Evolutionary conservation across 257 asterid species (phyloP).

Genomic region (Paulownia fortunei): DNA sequence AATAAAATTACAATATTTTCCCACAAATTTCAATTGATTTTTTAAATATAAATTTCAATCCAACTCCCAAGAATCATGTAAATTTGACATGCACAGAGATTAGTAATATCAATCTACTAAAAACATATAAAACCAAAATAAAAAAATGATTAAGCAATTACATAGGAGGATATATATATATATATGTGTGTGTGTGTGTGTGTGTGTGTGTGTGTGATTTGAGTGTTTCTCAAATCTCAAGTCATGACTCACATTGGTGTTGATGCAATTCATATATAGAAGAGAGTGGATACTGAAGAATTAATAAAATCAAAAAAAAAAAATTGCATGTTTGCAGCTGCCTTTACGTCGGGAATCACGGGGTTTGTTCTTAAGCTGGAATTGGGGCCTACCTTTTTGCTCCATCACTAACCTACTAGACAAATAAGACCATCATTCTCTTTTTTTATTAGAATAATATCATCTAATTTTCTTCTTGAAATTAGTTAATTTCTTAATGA

Average conservation of each 20-base stretch:
- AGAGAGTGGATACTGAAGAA: slow-evolving; percentile 12
- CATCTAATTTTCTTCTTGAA: no score
- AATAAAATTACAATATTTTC: no score
- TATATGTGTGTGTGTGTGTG: no score
- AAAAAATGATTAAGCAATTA: background rate
- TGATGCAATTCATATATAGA: slow-evolving; percentile 11
- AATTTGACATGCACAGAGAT: no score
- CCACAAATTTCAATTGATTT: no score
- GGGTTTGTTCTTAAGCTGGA: slow-evolving; percentile 57
- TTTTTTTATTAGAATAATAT: no score
- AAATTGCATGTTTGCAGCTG: slow-evolving; percentile 62
- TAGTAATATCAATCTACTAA: no score
- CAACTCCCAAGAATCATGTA: background rate
- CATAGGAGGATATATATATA: slow-evolving; percentile 20
- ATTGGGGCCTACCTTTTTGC: slow-evolving; percentile 44
- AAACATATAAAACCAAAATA: no score
- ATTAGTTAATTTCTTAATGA: no score
- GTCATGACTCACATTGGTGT: slow-evolving; percentile 30
- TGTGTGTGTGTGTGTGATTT: no score
- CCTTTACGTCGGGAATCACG: slow-evolving; percentile 89
- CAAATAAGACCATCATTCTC: no score
- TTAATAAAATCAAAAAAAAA: slow-evolving; percentile 23
- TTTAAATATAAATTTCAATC: no score
- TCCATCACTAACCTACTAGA: slow-evolving; percentile 8
- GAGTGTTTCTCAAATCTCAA: slow-evolving; percentile 35